Percentiles rank a stretch among this genome's conserved stretches.
Conservation (phyloP, 306 rosid genomes). For the Senna siamea region DNA sequence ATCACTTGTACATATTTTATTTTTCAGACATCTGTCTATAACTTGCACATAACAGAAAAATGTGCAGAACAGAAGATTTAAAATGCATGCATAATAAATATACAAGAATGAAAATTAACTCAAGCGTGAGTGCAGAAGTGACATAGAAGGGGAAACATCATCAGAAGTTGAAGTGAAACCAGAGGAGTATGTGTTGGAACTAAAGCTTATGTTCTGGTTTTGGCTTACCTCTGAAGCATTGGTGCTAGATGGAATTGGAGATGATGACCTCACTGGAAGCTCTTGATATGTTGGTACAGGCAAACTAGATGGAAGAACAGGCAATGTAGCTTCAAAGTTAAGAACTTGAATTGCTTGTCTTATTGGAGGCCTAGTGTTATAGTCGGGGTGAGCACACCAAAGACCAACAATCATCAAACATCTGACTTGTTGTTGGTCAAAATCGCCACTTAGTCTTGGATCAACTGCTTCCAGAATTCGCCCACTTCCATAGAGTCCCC, state of each 20-base stretch:
- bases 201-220: conserved; percentile 15
- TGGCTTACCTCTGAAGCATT: background rate
- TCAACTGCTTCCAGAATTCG: conserved; percentile 37
- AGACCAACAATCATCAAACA: conserved; percentile 48
- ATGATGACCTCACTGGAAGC: background rate
- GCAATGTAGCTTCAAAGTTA: conserved; percentile 38
- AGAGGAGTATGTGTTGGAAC: conserved; percentile 26
- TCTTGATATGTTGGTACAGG: conserved; percentile 31
- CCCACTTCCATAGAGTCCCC: conserved; percentile 49
- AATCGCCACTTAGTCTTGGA: conserved; percentile 38
- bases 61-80: too few species aligned
- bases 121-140: conserved; percentile 18
- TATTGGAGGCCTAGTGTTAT: conserved; percentile 40
- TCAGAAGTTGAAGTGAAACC: too few species aligned
- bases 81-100: background rate
- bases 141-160: conserved; percentile 37
- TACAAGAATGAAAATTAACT: background rate
- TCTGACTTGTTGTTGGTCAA: conserved; percentile 32
- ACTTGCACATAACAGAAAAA: too few species aligned
- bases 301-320: conserved; percentile 33
- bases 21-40: too few species aligned
- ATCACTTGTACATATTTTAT: too few species aligned
- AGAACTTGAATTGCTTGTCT: conserved; percentile 46
- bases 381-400: conserved; percentile 52
- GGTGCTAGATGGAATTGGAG: background rate